Percentiles rank a stretch among this genome's conserved stretches.
Conservation (phyloP, 805 yeast genomes). For the Yarrowia bubula region DNA sequence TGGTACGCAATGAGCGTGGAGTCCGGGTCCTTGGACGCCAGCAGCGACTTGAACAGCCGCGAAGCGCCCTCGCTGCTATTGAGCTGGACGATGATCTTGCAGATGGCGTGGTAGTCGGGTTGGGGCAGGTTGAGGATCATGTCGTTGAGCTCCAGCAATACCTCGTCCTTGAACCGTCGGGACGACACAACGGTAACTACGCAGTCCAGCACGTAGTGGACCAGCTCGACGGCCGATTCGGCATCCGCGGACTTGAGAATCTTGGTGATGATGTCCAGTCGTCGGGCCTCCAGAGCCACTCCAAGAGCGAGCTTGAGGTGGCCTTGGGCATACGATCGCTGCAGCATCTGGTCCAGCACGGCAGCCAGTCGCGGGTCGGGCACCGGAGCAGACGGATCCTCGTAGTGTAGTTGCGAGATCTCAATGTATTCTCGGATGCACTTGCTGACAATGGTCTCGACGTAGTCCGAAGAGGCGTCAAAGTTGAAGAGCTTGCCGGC, state of each 20-base stretch:
- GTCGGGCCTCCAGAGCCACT: conserved; percentile 80
- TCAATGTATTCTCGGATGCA: conserved; percentile 81
- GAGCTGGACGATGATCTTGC: conserved; percentile 84
- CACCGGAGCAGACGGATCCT: conserved; percentile 33
- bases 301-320: conserved; percentile 85
- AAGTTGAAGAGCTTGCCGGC: conserved; percentile 81
- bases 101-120: conserved; percentile 80
- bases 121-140: conserved; percentile 55
- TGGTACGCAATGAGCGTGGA: conserved; percentile 72
- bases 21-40: conserved; percentile 43
- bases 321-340: conserved; percentile 66
- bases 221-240: conserved; percentile 38
- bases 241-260: conserved; percentile 27
- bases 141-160: conserved; percentile 60
- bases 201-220: conserved; percentile 68
- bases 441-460: conserved; percentile 90
- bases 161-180: conserved; percentile 62
- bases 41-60: conserved; percentile 60
- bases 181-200: conserved; percentile 65
- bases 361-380: conserved; percentile 57
- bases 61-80: conserved; percentile 73
- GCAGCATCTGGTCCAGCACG: conserved; percentile 83
- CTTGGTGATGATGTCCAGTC: conserved; percentile 73
- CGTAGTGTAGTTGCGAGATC: conserved; percentile 54
- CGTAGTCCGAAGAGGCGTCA: conserved; percentile 74